Base-by-base conservation (phyloP, 1,284 basidiomycete species). In the Termitomyces sp. region DNA sequence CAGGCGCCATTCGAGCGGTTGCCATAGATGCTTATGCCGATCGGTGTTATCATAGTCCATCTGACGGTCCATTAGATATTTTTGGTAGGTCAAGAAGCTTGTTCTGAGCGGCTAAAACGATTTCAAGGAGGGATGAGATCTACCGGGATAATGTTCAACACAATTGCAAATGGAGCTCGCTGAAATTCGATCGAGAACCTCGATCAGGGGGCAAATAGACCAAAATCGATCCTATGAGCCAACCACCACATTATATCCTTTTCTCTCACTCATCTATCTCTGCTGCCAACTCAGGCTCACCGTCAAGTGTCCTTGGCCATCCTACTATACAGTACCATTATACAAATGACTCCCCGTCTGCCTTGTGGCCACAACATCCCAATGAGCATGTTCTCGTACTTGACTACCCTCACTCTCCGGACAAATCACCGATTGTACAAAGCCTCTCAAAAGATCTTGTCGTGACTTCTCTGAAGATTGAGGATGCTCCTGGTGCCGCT, bases 321-420 rank as follows among this genome's bases (percentile, higher is more conserved):
- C 86, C 87, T 5, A 68, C 73, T 49, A 82, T 92, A n/a, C 84
- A 90, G 62, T 91, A 91, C 65, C 85, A 88, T 62, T 92, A 89
- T 65, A 79, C 82, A 24, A 88, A 92, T 62, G 89, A 92, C 64
- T 76, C 83, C 0, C 83, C 87, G 1, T 68, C 80, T 21, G 68
- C 78, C 9, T 67, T 90, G 7, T 70, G 89, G 31, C 84, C 86
- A 12, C 74, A 72, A 41, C 73, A 74, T 41, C 72, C 78, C 8
- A 75, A 79, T 41, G 85, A 89, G 65, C 85, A 85, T 62, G 81
- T 91, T 26, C 71, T 92, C 2, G 75, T 92, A 30, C 75, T 92
- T 44, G 80, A 90, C 66, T 83, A 82, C 60, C 79, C 84, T 59
- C 76, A 70, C 10, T 53, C 62, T 50, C 59, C 64, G 15, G 53